A percentile compares a stretch with the other conserved stretches of the same genome.
phyloP scores from a whole-genome alignment of 2,329 filamentous ascomycete species.

The Hymenoscyphus albidus region DNA sequence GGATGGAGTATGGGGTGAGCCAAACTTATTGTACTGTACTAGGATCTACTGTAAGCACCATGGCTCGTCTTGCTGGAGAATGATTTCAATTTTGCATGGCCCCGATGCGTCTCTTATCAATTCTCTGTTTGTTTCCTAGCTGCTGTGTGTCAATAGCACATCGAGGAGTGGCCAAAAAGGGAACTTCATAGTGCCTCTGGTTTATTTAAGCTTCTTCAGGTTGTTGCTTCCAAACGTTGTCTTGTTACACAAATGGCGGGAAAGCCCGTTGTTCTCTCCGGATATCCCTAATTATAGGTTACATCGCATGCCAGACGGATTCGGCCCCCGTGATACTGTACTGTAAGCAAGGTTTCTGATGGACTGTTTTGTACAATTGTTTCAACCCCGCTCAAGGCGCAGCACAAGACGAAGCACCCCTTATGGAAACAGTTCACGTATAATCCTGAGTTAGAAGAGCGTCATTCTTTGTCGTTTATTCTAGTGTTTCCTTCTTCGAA shows the following conservation, averaged over 20 bases:
- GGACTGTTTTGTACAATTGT: constrained; percentile 1
- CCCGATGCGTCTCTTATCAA: neutral
- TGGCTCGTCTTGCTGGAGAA: neutral
- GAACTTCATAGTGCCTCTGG: no score
- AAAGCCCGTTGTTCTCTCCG: neutral
- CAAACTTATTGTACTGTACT: neutral
- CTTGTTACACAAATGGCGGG: neutral
- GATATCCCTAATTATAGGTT: neutral
- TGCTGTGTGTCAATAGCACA: neutral
- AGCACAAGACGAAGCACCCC: neutral
- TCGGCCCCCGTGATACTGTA: neutral
- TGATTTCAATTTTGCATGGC: neutral
- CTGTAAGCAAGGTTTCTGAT: neutral
- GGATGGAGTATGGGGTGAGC: neutral
- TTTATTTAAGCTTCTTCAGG: neutral
- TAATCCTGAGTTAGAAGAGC: neutral
- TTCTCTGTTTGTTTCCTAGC: neutral
- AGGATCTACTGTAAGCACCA: neutral
- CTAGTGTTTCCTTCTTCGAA: neutral
- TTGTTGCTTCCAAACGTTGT: neutral
- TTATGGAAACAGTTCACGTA: neutral
- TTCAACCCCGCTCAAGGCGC: constrained; percentile 1
- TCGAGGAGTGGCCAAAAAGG: neutral
- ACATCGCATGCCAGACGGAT: neutral
- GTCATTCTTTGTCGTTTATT: neutral